Evolutionary conservation across 306 rosid genomes (phyloP).

Genomic region (Prunus campanulata): DNA sequence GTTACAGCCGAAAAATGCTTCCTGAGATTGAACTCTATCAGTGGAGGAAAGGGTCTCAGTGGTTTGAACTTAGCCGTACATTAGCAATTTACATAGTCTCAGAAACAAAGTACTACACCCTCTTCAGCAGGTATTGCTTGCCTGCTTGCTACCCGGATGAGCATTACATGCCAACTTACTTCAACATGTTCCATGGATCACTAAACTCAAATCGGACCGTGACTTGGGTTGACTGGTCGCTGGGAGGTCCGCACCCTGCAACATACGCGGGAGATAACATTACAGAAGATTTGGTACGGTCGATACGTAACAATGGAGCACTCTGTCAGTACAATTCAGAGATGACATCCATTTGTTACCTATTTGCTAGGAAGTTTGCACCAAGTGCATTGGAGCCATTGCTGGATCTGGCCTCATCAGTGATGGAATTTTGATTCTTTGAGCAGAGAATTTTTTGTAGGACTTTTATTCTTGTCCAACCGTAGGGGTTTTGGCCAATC

Average conservation of each 20-base stretch:
- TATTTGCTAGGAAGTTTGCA: conserved; percentile 88
- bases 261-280: conserved; percentile 47
- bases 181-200: conserved; percentile 73
- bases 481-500: background rate
- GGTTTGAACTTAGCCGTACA: conserved; percentile 72
- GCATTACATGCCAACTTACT: conserved; percentile 78
- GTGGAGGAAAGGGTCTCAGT: conserved; percentile 93
- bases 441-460: background rate
- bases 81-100: conserved; percentile 54
- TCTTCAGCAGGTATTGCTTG: conserved; percentile 69
- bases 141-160: conserved; percentile 98
- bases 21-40: conserved; percentile 71
- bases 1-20: conserved; percentile 80
- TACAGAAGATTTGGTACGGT: conserved; percentile 50
- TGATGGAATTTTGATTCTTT: conserved; percentile 60
- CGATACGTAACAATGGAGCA: conserved; percentile 62
- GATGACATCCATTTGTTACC: conserved; percentile 70
- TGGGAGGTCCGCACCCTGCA: conserved; percentile 90
- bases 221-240: conserved; percentile 92
- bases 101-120: conserved; percentile 54
- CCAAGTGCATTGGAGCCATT: conserved; percentile 60
- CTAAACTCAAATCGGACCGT: conserved; percentile 76
- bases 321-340: conserved; percentile 70
- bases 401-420: conserved; percentile 54
- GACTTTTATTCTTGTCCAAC: background rate